These are phyloP conservation scores for Alternaria consortialis DNA, from an alignment of 2,329 filamentous ascomycete species.

Conservation along the genomic window DNA sequence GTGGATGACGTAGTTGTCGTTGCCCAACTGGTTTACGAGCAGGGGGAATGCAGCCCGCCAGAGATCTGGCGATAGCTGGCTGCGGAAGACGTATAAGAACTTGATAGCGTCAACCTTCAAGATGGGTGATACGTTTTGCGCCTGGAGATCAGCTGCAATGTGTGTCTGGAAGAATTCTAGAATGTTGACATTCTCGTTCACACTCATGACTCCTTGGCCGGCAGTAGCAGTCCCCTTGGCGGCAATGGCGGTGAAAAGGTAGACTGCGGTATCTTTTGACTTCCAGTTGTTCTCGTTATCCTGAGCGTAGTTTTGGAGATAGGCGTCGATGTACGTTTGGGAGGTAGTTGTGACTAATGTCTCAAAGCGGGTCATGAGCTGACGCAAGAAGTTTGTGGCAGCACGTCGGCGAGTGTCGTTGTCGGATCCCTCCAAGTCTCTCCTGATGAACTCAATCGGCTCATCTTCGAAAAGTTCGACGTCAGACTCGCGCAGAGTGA, in stretches of 20 bases:
- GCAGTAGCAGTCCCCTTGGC: constrained; percentile 89
- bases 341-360: constrained; percentile 85
- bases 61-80: constrained; percentile 88
- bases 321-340: constrained; percentile 84
- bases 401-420: constrained; percentile 91
- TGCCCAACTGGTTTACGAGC: constrained; percentile 88
- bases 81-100: constrained; percentile 95
- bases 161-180: constrained; percentile 95
- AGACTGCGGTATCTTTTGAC: constrained; percentile 97
- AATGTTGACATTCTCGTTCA: constrained; percentile 83
- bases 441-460: constrained; percentile 96
- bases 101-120: constrained; percentile 98
- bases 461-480: constrained; percentile 98
- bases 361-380: constrained; percentile 90
- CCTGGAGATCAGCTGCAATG: constrained; percentile 86
- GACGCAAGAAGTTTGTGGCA: constrained; percentile 91
- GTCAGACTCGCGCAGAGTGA: constrained; percentile 90
- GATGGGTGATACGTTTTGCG: constrained; percentile 78
- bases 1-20: constrained; percentile 94
- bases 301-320: constrained; percentile 77
- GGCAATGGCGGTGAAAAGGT: constrained; percentile 92
- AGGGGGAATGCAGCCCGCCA: constrained; percentile 91
- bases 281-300: constrained; percentile 80
- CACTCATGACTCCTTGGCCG: constrained; percentile 87
- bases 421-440: constrained; percentile 95